Evolutionary conservation across 345 rosid genomes (phyloP), one percentile per base, ranked within the genome.

Genomic region (Alliaria petiolata): DNA sequence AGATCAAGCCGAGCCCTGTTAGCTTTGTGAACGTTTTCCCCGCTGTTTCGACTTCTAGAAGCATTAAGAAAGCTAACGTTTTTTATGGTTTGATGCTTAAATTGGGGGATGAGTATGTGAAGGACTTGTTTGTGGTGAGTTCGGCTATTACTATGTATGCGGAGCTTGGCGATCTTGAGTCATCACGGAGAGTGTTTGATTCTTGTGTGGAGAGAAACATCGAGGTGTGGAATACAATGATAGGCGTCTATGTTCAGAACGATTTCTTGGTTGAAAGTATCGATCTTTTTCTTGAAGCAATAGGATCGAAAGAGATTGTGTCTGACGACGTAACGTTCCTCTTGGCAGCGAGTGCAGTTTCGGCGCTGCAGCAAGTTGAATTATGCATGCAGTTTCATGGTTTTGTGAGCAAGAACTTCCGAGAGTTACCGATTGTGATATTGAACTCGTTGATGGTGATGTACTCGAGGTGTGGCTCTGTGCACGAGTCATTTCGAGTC

Each of bases 171-270:
- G 65, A 66, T 71, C 49, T 86, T 72, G 90, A 82, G 36, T 72
- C 81, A 54, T 78, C 93, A 22, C 80, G 87, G 82, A 85, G 81
- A 76, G 83, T 90, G 7, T 93, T 90, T 71, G 80, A 90, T 39
- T 31, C 25, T 79, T 89, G 93, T 73, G 40, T 62, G 22, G 84
- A 77, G 73, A 85, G 80, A 77, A 88, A 83, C 71, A 80, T 84
- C 0, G 93, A 93, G 82, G 87, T 89, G 43, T 93, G 96, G 93
- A 90, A 89, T 76, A 85, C 97, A 40, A 88, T 90, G 90, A 88
- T 87, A 67, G 76, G 88, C 8, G 92, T 80, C 26, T 90, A 43
- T 52, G 26, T 84, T 54, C 90, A 87, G 82, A 88, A 81, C 11
- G 64, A 75, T 72, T 71, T 12, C 59, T 78, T 80, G 1, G 43